phyloP scores from a whole-genome alignment of 116 monocot genomes.

The Phalaenopsis hybrid region DNA sequence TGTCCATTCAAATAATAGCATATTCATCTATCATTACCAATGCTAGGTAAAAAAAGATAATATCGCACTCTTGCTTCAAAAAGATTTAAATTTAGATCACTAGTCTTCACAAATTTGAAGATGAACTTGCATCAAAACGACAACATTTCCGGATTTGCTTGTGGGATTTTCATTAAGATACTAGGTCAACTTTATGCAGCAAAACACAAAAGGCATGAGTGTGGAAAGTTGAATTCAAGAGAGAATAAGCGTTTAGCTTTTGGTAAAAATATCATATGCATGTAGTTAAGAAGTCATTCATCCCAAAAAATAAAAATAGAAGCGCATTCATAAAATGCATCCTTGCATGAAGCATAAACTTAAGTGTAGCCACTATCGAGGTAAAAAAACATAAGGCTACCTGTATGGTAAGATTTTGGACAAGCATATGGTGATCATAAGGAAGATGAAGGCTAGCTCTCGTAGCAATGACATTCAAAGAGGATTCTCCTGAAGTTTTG shows the following conservation, averaged over 20 bases:
- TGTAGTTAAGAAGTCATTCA: neutral
- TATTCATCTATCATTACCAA: neutral
- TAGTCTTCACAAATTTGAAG: neutral
- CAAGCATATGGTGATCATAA: slow-evolving; percentile 78
- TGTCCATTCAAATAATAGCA: neutral
- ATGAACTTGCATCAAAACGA: neutral
- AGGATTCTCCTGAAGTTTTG: slow-evolving; percentile 53
- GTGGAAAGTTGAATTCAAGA: neutral
- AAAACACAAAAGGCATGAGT: neutral
- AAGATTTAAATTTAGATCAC: neutral
- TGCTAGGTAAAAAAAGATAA: neutral
- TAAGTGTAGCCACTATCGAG: neutral
- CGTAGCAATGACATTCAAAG: slow-evolving; percentile 57
- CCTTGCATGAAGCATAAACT: neutral
- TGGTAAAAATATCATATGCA: neutral
- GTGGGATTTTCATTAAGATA: neutral
- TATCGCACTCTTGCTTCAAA: neutral
- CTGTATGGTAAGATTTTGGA: slow-evolving; percentile 95
- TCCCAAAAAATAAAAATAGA: neutral
- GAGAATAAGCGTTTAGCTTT: neutral
- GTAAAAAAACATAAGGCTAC: slow-evolving; percentile 15
- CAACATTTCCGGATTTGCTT: neutral
- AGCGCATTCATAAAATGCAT: neutral
- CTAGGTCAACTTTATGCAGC: neutral
- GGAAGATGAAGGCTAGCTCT: slow-evolving; percentile 77